phyloP scores from a whole-genome alignment of 2,329 filamentous ascomycete species.

The Aspergillus thermomutatus region DNA sequence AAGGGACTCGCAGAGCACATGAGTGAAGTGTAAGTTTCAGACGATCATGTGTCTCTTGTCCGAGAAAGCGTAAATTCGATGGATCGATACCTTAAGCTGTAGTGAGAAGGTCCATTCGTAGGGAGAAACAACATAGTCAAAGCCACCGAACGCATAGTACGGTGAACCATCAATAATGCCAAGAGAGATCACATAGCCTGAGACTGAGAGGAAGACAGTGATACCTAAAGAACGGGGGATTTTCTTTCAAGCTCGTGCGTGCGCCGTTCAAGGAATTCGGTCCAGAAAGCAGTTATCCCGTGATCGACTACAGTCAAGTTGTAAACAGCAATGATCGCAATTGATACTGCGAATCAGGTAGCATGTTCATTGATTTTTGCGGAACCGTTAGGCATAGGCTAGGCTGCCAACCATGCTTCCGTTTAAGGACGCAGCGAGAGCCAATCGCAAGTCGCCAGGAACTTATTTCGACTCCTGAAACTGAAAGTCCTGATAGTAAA shows the following conservation, averaged over 20 bases:
- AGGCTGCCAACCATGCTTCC: neutral
- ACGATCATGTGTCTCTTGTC: neutral
- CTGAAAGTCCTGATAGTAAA: conserved; percentile 2
- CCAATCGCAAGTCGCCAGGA: neutral
- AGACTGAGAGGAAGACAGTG: neutral
- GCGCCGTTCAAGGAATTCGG: neutral
- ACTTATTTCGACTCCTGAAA: neutral
- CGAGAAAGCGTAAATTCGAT: neutral
- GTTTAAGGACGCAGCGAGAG: neutral
- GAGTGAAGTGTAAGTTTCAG: neutral
- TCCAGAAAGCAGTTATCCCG: neutral
- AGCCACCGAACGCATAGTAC: neutral
- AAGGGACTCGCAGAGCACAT: neutral
- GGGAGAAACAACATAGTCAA: neutral
- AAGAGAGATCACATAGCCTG: neutral
- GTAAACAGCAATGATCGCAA: neutral
- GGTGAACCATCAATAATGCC: neutral
- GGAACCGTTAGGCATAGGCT: neutral
- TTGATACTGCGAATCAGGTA: neutral
- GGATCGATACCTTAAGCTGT: neutral
- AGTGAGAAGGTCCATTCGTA: neutral
- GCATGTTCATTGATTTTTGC: neutral
- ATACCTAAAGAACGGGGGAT: neutral
- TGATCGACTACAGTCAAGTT: neutral
- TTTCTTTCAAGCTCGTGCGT: neutral